Base-by-base conservation (phyloP, 2,329 filamentous ascomycete genomes). In the Penicillium rolfsii region DNA sequence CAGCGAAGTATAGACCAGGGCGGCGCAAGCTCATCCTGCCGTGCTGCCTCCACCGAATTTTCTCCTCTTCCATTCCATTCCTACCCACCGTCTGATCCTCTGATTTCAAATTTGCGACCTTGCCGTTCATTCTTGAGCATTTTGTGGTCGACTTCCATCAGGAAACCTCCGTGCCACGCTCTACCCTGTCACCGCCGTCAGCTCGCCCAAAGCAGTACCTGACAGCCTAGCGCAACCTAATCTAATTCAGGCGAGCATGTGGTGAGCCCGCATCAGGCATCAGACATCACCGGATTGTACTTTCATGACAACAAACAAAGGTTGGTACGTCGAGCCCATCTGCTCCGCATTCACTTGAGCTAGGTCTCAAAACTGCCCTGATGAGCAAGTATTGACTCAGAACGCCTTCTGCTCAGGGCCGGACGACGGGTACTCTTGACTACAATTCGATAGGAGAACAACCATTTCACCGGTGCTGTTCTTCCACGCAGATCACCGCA, bases 221-320 rank as follows among this genome's bases (percentile, higher is more conserved):
- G 49, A 57, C 58, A 22, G 33, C 35, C 48, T 36, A 26, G 38
- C 49, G 53, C 57, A 57, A 63, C 55, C 55, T 48, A 52, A 59
- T 19, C 16, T 38, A 14, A 40, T 43, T 60, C 49, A 24, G 65
- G 59, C 58, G 46, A 67, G 54, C 54, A 60, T 63, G 59, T 57
- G 52, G 56, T 64, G 58, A 68, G 56, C 62, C 59, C 62, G 43
- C 56, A 50, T 66, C 57, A 63, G 63, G 63, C 61, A 67, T 53
- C 58, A 58, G 57, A 61, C 49, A 49, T 53, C 63, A 36, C 59
- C 45, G 45, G 38, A 60, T 61, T 57, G 54, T 9, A 9, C 28
- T 36, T 52, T 46, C 24, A 14, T 30, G 54, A 49, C 28, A 5
- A 19, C 33, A 38, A 48, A 55, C 43, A 26, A 24, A 50, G 33